Percentiles rank a stretch among this genome's conserved stretches.
These are phyloP conservation scores for Ramaria sp. DNA, from an alignment of 768 basidiomycete genomes.

Conservation along the genomic window DNA sequence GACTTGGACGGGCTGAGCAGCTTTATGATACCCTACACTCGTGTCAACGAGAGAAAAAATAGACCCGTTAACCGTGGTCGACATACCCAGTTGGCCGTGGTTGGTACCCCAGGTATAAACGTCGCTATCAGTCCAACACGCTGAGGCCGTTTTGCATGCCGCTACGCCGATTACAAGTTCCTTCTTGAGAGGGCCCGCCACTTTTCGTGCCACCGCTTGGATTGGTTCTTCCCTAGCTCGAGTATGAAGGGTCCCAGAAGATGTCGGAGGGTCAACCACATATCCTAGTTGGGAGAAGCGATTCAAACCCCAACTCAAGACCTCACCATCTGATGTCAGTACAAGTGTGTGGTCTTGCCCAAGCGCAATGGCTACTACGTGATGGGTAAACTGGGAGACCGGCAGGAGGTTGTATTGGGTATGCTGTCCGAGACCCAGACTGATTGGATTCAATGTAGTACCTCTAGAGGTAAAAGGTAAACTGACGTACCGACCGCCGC, in stretches of 20 bases:
- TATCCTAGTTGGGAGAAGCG: conserved; percentile 88
- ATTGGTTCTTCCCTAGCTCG: conserved; percentile 54
- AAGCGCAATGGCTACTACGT: conserved; percentile 56
- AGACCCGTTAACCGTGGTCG: neutral
- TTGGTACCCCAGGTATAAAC: conserved; percentile 93
- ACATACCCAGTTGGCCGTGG: conserved; percentile 76
- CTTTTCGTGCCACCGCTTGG: conserved; percentile 65
- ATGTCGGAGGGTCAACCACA: conserved; percentile 43
- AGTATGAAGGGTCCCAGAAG: conserved; percentile 21
- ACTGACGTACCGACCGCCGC: conserved; percentile 62
- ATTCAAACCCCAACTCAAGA: conserved; percentile 86
- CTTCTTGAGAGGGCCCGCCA: conserved; percentile 66
- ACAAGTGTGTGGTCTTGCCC: conserved; percentile 94
- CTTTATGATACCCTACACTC: conserved; percentile 61
- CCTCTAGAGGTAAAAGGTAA: neutral
- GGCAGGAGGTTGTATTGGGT: conserved; percentile 68
- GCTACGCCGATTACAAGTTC: conserved; percentile 74
- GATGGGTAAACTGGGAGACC: conserved; percentile 43
- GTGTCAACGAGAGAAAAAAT: neutral
- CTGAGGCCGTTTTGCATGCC: conserved; percentile 78
- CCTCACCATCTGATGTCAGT: conserved; percentile 69
- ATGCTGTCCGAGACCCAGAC: conserved; percentile 66
- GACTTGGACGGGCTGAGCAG: conserved; percentile 62
- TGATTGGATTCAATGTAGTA: conserved; percentile 17
- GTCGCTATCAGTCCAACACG: conserved; percentile 67